Base-by-base conservation (phyloP, 208 protist species). In the Leishmania turanica region DNA sequence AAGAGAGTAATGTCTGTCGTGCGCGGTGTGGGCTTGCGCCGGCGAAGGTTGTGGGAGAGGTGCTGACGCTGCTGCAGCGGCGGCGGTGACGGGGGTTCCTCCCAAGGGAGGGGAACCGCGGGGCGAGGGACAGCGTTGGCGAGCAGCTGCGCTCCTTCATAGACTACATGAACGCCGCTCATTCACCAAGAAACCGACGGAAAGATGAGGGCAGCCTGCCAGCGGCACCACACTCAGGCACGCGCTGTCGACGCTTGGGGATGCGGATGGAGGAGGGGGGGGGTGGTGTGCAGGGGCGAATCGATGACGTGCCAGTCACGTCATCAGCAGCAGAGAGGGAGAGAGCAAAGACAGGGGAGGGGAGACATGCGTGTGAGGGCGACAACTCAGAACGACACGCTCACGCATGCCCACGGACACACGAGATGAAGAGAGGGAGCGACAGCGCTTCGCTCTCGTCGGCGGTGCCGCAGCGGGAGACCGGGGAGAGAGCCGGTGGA, bases 271-370 rank as follows among this genome's bases (percentile, higher is more conserved):
- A 49, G 45, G 1, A 49, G 8, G 45, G 45, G 1, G 37, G 37
- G 1, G 37, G 37, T 8, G 45, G 8, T 21, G 75, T 74, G 51
- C 34, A 71, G 24, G 69, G 45, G 45, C 9, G 45, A 49, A 11
- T 49, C 45, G 45, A 49, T 49, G 45, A 49, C 45, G 45, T 49
- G 7, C 8, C 45, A 13, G 8, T 0, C 45, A 49, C 8, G 9
- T 49, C 45, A 49, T 49, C 45, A 49, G 45, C 45, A 78, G 31
- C 81, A 71, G 69, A 15, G 64, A 56, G 74, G 58, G 21, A 70
- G 37, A 71, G 79, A 34, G 47, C 65, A 40, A 90, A 77, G 65
- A 21, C 15, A 31, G 27, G 8, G 58, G 58, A 1, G 58, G 58
- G 4, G 15, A 31, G 62, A 3, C 8, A 49, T 56, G 51, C 51